These are phyloP conservation scores for Lentinula sp. DNA, from an alignment of 768 basidiomycete species.

Conservation along the genomic window DNA sequence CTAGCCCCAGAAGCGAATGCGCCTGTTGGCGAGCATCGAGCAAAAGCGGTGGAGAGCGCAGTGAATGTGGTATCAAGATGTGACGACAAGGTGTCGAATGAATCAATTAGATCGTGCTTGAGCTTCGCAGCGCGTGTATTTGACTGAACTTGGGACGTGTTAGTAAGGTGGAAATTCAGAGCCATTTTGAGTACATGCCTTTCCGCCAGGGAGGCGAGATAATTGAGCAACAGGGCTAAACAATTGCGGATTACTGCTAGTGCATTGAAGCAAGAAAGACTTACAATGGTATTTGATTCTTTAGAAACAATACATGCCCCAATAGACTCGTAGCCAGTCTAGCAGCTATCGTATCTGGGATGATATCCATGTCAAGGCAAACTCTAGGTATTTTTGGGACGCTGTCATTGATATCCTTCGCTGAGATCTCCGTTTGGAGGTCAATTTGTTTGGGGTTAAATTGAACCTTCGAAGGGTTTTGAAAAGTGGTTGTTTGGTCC, in stretches of 20 bases:
- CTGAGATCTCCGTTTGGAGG: background rate
- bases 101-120: slow-evolving; percentile 53
- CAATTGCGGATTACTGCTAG: background rate
- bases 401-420: background rate
- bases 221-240: slow-evolving; percentile 64
- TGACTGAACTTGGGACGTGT: slow-evolving; percentile 20
- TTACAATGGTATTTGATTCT: slow-evolving; percentile 76
- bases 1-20: slow-evolving; percentile 4
- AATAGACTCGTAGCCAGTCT: slow-evolving; percentile 57
- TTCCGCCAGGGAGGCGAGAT: slow-evolving; percentile 41
- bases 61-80: slow-evolving; percentile 73
- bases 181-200: slow-evolving; percentile 25
- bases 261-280: slow-evolving; percentile 14
- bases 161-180: background rate
- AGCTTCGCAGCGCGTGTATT: slow-evolving; percentile 44
- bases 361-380: slow-evolving; percentile 40
- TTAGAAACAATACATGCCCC: slow-evolving; percentile 69
- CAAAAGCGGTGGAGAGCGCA: slow-evolving; percentile 64
- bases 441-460: background rate
- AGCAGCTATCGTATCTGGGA: slow-evolving; percentile 58
- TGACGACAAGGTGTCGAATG: slow-evolving; percentile 67
- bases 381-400: slow-evolving; percentile 28
- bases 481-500: background rate
- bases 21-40: slow-evolving; percentile 18
- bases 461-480: background rate